These are phyloP conservation scores for Calonectria multiphialidica DNA, from an alignment of 2,329 filamentous ascomycete species.

Conservation along the genomic window DNA sequence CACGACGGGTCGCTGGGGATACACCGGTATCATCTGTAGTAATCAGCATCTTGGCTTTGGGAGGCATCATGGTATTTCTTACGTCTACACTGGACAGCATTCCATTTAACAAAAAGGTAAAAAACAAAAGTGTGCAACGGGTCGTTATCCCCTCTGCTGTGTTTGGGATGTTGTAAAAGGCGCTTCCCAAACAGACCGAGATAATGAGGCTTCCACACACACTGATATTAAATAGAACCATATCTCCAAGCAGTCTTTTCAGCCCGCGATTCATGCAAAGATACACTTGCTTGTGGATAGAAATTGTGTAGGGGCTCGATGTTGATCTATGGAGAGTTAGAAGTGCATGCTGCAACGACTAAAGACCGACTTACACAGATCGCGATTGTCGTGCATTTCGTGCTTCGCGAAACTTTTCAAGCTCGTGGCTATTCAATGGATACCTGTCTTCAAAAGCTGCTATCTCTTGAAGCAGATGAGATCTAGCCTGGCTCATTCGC, in stretches of 20 bases:
- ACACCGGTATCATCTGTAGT: slow-evolving; percentile 42
- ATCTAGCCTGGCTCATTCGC: slow-evolving; percentile 38
- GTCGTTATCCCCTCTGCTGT: slow-evolving; percentile 57
- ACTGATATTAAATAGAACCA: slow-evolving; percentile 29
- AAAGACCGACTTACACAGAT: slow-evolving; percentile 19
- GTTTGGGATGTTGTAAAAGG: slow-evolving; percentile 60
- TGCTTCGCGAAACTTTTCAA: slow-evolving; percentile 19
- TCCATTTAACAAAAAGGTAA: slow-evolving; percentile 64
- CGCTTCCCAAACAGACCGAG: slow-evolving; percentile 61
- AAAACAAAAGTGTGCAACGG: slow-evolving; percentile 61
- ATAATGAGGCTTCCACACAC: slow-evolving; percentile 53
- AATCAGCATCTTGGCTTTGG: slow-evolving; percentile 42
- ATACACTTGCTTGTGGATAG: slow-evolving; percentile 57
- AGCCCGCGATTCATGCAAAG: slow-evolving; percentile 51
- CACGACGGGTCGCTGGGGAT: slow-evolving; percentile 47
- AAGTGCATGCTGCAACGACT: not conserved
- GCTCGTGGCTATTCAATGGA: slow-evolving; percentile 10
- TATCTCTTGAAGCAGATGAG: slow-evolving; percentile 13
- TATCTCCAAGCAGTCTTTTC: slow-evolving; percentile 32
- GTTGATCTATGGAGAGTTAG: slow-evolving; percentile 24
- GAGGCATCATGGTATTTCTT: no score
- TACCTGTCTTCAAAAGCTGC: slow-evolving; percentile 15
- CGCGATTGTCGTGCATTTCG: slow-evolving; percentile 28
- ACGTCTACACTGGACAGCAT: slow-evolving; percentile 37
- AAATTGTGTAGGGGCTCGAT: slow-evolving; percentile 57